These are phyloP conservation scores for Globisporangium emineosum DNA, from an alignment of 352 stramenopile genomes.

Conservation along the genomic window DNA sequence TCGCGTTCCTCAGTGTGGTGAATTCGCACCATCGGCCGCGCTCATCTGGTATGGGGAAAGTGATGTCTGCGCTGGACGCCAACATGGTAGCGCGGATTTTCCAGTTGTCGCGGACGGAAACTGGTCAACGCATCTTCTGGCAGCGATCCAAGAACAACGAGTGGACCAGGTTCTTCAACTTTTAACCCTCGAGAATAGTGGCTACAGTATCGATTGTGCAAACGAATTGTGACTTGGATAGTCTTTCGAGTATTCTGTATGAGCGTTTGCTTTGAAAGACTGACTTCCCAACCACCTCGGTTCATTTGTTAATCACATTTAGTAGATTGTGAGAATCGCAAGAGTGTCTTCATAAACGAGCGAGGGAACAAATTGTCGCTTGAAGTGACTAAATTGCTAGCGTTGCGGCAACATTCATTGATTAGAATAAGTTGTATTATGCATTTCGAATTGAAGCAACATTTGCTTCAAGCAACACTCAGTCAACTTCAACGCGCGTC, in stretches of 20 bases:
- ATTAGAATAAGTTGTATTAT: no score
- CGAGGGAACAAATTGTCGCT: no score
- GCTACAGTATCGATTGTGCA: no score
- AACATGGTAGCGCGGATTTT: background rate
- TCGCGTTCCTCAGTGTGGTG: background rate
- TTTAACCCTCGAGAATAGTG: background rate
- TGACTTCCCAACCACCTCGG: background rate
- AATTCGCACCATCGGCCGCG: background rate
- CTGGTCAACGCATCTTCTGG: background rate
- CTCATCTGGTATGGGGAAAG: background rate
- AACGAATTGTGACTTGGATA: no score
- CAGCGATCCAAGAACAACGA: background rate
- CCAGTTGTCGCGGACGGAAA: background rate
- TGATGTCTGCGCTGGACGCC: background rate
- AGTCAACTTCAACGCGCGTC: background rate
- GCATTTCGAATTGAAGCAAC: background rate
- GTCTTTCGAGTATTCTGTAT: no score
- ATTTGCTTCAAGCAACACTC: no score
- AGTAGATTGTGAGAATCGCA: no score
- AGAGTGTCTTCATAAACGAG: no score
- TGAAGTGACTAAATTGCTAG: no score
- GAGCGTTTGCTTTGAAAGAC: background rate
- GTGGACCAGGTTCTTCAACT: background rate
- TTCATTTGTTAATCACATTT: background rate
- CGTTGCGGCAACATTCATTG: background rate